Conservation (phyloP, 1,284 basidiomycete species). For the Filobasidium uniguttulatum region DNA sequence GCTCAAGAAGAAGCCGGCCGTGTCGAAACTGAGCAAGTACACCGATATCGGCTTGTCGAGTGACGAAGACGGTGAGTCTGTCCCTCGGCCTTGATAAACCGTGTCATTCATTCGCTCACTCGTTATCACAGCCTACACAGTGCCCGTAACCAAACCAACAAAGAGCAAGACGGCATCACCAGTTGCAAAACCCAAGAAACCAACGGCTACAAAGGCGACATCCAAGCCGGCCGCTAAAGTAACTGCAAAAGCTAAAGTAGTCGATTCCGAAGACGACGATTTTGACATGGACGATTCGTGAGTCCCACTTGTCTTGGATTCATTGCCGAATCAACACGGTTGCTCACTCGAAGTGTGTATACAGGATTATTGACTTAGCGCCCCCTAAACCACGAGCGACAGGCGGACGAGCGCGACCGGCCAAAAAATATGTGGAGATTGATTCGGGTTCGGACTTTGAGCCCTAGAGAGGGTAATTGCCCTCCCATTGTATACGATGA, state of each 20-base stretch:
- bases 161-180: constrained; percentile 3
- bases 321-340: neutral
- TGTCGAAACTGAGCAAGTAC: constrained; percentile 35
- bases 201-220: constrained; percentile 6
- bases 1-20: constrained; percentile 47
- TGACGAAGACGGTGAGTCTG: constrained; percentile 40
- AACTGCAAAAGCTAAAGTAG: no score
- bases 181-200: constrained; percentile 10
- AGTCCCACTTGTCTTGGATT: neutral
- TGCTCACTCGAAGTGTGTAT: no score
- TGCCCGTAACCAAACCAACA: constrained; percentile 7
- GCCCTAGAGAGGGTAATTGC: no score
- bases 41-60: constrained; percentile 49
- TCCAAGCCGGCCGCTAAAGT: no score
- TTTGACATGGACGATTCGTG: constrained; percentile 15
- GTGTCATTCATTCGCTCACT: no score
- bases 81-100: constrained; percentile 6
- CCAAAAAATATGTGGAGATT: neutral
- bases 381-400: neutral
- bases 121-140: constrained; percentile 25
- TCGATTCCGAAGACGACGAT: constrained; percentile 12
- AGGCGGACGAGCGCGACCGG: neutral
- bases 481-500: no score
- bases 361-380: neutral
- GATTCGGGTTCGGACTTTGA: neutral